These are phyloP conservation scores for Talaromyces verruculosus DNA, from an alignment of 2,329 filamentous ascomycete species.

Conservation along the genomic window DNA sequence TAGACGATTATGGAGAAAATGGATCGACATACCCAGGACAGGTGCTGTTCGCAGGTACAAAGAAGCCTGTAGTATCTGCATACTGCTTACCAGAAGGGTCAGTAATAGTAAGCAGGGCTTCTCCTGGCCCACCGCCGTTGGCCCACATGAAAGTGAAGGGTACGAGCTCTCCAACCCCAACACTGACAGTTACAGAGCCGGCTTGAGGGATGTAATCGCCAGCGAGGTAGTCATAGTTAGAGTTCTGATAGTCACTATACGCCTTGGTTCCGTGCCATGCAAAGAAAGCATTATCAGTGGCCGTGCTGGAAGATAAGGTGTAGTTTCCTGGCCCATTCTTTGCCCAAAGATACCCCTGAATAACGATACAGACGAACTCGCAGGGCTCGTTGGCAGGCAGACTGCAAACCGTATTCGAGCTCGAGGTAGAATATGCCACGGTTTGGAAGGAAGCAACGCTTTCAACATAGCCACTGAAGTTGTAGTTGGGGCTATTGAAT, in stretches of 20 bases:
- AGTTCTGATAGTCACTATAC: constrained; percentile 15
- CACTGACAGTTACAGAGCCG: not conserved
- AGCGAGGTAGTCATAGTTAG: constrained; percentile 16
- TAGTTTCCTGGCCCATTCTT: constrained; percentile 11
- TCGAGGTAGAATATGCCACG: not conserved
- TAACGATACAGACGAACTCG: constrained; percentile 1
- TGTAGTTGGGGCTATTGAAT: constrained; percentile 16
- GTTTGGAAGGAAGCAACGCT: constrained; percentile 10
- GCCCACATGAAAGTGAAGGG: constrained; percentile 14
- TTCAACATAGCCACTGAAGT: constrained; percentile 16
- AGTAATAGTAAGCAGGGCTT: constrained; percentile 3
- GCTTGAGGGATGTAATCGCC: not conserved
- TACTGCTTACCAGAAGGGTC: not conserved
- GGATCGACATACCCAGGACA: constrained; percentile 13
- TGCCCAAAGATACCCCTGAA: constrained; percentile 17
- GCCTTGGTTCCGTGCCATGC: constrained; percentile 17
- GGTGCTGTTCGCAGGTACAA: constrained; percentile 16
- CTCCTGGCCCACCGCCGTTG: constrained; percentile 4
- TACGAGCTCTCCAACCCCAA: constrained; percentile 7
- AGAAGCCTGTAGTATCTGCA: constrained; percentile 11
- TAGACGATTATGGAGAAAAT: constrained; percentile 10
- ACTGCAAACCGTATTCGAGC: not conserved
- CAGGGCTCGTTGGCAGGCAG: not conserved
- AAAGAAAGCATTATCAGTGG: constrained; percentile 14
- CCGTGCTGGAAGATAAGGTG: not conserved